Base-by-base conservation (phyloP, 2,329 filamentous ascomycete genomes). In the Botrytis fragariae region DNA sequence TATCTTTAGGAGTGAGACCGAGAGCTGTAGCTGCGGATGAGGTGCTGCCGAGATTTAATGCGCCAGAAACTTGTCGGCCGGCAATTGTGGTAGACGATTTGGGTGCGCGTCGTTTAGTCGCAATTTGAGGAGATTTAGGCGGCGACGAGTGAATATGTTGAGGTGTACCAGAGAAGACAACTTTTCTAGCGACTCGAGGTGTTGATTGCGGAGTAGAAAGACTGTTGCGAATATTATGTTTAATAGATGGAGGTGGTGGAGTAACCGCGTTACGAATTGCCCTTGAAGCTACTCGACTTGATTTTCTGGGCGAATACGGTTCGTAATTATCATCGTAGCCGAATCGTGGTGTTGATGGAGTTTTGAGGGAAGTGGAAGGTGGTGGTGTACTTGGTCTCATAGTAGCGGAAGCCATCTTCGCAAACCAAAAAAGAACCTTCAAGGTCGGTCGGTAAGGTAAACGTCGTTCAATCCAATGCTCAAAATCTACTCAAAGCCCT, bases 271-370 rank as follows among this genome's bases (percentile, higher is more conserved):
- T 85, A 82, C 74, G 83, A 78, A 63, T 83, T 79, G 85, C 85
- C 78, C 90, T 87, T 60, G 86, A 88, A 48, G 86, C 88, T 77
- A 93, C 86, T 77, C 91, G 88, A 74, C 87, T 87, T 6, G 90
- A 92, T 79, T 92, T 91, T 81, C 91, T 88, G 72, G 91, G 90
- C 74, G 90, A 89, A 80, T 90, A 94, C 62, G 92, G 92, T 79
- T 93, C 88, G 85, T 91, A 94, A 75, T 85, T 83, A 82, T 95
- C 92, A 77, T 86, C 85, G 78, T 86, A 89, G 54, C 92, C 92
- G 79, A 90, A 87, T 74, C 87, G 87, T 65, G 92, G 92, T 72
- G 92, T 90, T 59, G 88, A 87, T 74, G 92, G 92, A 67, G 91
- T 93, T 80, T 85, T 89, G 75, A 92, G 83, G 76, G 84, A 83